Evolutionary conservation across 2,329 filamentous ascomycete genomes (phyloP).

Genomic region (Aureobasidium vineae): DNA sequence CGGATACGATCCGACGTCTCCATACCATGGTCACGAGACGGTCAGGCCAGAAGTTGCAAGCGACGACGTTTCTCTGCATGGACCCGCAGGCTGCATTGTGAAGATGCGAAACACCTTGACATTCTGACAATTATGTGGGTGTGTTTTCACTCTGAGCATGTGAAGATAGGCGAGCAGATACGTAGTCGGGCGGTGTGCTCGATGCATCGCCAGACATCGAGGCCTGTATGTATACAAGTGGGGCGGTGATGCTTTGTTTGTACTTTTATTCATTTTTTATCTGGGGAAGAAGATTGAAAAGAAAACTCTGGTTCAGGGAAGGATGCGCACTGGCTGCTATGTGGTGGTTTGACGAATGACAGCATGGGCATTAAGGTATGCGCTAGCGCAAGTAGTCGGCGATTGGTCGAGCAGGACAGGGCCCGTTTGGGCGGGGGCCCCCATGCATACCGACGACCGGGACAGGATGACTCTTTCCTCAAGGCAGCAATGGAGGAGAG

Average conservation of each 20-base stretch:
- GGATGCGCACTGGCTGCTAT: conserved; percentile 12
- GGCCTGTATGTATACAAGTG: not conserved
- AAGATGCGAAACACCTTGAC: not conserved
- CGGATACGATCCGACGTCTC: conserved; percentile 1
- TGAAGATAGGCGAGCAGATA: not conserved
- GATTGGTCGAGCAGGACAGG: conserved; percentile 17
- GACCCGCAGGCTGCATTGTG: conserved; percentile 6
- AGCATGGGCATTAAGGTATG: conserved; percentile 24
- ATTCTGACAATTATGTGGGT: not conserved
- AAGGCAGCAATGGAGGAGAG: not conserved
- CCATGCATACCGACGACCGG: not conserved
- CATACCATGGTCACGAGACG: conserved; percentile 24
- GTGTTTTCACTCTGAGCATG: not conserved
- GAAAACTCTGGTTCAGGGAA: conserved; percentile 21
- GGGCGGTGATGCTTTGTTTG: conserved; percentile 15
- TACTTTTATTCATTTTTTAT: conserved; percentile 2
- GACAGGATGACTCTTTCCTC: conserved; percentile 6
- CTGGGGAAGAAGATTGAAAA: conserved; percentile 22
- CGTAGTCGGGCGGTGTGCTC: not conserved
- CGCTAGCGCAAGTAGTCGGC: conserved; percentile 11
- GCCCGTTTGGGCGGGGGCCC: conserved; percentile 15
- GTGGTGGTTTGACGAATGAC: conserved; percentile 24
- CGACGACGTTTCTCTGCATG: conserved; percentile 17
- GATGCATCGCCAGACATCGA: conserved; percentile 17
- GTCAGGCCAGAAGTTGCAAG: conserved; percentile 15